These are phyloP conservation scores for Penicillium sp. DNA, from an alignment of 2,329 filamentous ascomycete genomes.

Conservation along the genomic window DNA sequence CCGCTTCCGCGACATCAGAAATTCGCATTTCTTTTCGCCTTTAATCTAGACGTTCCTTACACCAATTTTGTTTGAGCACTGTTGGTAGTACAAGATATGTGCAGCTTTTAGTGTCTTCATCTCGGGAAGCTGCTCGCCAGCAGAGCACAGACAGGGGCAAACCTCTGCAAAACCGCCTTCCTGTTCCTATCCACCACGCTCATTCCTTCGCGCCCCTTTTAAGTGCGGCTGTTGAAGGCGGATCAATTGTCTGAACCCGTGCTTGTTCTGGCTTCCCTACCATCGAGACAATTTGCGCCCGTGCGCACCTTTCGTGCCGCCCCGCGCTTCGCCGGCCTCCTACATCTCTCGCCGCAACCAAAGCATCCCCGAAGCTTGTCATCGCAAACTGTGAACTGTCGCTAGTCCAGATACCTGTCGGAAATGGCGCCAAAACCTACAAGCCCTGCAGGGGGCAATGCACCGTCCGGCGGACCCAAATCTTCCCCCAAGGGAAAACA, in stretches of 20 bases:
- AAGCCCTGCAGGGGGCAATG: neutral
- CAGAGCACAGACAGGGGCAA: constrained; percentile 25
- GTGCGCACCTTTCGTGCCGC: neutral
- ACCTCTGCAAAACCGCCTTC: constrained; percentile 6
- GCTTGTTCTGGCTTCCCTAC: constrained; percentile 22
- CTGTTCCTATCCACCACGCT: neutral
- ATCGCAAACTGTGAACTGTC: neutral
- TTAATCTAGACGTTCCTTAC: neutral
- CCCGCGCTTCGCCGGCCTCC: neutral
- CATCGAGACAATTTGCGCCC: neutral
- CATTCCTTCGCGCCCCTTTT: constrained; percentile 5
- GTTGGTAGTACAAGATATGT: constrained; percentile 14
- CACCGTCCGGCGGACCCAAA: neutral
- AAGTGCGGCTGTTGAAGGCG: constrained; percentile 4
- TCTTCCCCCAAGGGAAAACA: constrained; percentile 20
- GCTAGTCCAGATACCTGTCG: neutral
- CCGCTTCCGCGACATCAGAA: constrained; percentile 29
- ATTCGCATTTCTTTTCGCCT: constrained; percentile 7
- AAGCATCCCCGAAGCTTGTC: neutral
- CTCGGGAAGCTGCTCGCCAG: constrained; percentile 20
- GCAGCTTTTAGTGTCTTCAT: constrained; percentile 8
- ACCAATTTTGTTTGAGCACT: neutral
- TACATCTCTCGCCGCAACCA: neutral
- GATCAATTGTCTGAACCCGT: constrained; percentile 13
- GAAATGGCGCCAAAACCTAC: neutral